Evolutionary conservation across 2,329 filamentous ascomycete species (phyloP), one percentile per base, ranked within the genome.

Genomic region (Claviceps spartinae): DNA sequence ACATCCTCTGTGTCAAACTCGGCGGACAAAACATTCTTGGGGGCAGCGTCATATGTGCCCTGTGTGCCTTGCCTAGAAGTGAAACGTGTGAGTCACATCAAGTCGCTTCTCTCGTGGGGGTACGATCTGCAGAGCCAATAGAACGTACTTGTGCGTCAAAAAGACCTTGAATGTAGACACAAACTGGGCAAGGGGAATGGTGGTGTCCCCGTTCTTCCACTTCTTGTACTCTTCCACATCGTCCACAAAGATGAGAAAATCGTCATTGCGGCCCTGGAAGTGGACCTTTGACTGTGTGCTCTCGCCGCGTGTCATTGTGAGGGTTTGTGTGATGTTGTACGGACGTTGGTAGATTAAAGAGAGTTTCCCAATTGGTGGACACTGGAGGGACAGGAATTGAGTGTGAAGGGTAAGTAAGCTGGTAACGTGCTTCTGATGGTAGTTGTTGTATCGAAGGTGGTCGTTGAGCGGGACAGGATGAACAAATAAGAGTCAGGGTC

Each of bases 121-220:
- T 2, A 14, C n/a, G 13, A 20, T n/a, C 24, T 44, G 22, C 22
- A n/a, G 11, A 14, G 16, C 43, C 5, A 13, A n/a, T 1, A 4
- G 14, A 47, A 74, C 86, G 72, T 77, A 96, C 90, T 84, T 86
- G 74, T 94, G 86, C 38, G 89, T 95, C 44, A 85, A 74, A 63
- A 95, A 95, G 63, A 98, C 76, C 77, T 95, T 87, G 77, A 88
- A 97, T 7, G 85, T 78, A 54, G 83, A 88, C 52, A 97, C 78
- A 52, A 98, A 90, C 62, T 96, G 83, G 1, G 86, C 78, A 47
- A 97, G 72, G 40, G 93, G 86, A 34, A 93, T 73, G 34, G 78
- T 83, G 65, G 80, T 82, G 74, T 97, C 91, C 4, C 66, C 72
- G 74, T 83, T 45, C 5, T 36, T 81, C 91, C 91, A 97, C 68